Base-by-base conservation (phyloP, 2,329 filamentous ascomycete genomes). In the Ambrosiella cleistominuta region DNA sequence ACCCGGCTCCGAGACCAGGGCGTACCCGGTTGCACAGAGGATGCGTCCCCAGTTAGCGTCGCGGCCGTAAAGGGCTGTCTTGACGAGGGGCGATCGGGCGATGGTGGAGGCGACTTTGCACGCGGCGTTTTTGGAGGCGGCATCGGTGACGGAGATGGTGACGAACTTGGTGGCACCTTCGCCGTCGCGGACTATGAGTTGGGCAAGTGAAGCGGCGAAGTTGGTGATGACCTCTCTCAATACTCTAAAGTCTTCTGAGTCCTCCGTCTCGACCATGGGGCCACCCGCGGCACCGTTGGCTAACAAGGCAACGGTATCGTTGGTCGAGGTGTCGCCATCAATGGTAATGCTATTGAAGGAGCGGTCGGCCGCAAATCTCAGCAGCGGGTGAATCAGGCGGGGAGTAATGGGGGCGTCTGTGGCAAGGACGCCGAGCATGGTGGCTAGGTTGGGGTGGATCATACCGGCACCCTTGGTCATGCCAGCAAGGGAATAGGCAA, bases 391-490 rank as follows among this genome's bases (percentile, higher is more conserved):
- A 60, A 96, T 79, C 8, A 85, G 77, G 0, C 71, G 67, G 2
- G 86, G 75, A 0, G 81, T 76, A 65, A 97, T 80, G 37, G 89
- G 86, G 0, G 85, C 91, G 65, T 98, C 93, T 12, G 93, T 98
- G 66, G 88, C 89, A 66, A 97, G 79, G 61, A 97, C 85, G 57
- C 88, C 89, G 40, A 98, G 81, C 39, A 97, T 79, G 0, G 93
- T 98, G 37, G 89, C 93, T 90, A 98, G 95, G 74, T 98, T 97
- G 53, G 93, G 93, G 68, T 96, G 90, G 69, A 98, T 95, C 93
- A 98, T 98, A 66, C 93, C 93, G 4, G 93, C 93, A 59, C 93
- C 93, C 74, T 98, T 98, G 66, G 91, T 95, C 81, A 95, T 94
- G 64, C 93, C 93, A 11, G 88, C 89, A 54, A 98, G 85, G 64